Evolutionary conservation across 2,329 filamentous ascomycete species (phyloP).

Genomic region (Talaromyces pinophilus): DNA sequence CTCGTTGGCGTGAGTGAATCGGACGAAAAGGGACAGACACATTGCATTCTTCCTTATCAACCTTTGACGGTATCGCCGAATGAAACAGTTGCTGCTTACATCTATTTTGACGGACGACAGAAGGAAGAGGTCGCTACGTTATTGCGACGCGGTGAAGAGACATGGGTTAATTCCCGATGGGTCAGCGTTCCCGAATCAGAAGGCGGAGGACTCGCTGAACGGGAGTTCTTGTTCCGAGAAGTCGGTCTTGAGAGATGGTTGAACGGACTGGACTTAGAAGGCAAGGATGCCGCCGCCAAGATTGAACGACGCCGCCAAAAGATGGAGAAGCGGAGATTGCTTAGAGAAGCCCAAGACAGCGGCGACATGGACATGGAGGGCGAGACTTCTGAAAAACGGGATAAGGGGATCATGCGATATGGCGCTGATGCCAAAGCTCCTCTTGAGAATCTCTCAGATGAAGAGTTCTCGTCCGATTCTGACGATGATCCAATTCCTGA

Average conservation of each 20-base stretch:
- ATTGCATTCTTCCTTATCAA: slow-evolving; percentile 73
- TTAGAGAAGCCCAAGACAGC: slow-evolving; percentile 59
- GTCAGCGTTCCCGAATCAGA: slow-evolving; percentile 89
- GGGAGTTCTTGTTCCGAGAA: slow-evolving; percentile 95
- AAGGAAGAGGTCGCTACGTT: slow-evolving; percentile 98
- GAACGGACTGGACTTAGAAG: slow-evolving; percentile 92
- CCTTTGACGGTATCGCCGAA: slow-evolving; percentile 90
- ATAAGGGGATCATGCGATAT: slow-evolving; percentile 71
- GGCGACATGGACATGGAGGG: slow-evolving; percentile 47
- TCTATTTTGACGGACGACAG: slow-evolving; percentile 92
- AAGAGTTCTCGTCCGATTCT: slow-evolving; percentile 69
- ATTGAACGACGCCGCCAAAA: slow-evolving; percentile 63
- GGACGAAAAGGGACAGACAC: slow-evolving; percentile 55
- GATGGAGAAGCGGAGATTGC: slow-evolving; percentile 83
- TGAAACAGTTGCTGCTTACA: slow-evolving; percentile 97
- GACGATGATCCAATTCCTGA: slow-evolving; percentile 87
- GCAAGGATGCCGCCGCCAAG: slow-evolving; percentile 84
- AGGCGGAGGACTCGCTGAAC: slow-evolving; percentile 89
- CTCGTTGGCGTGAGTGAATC: slow-evolving; percentile 68
- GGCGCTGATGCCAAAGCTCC: slow-evolving; percentile 74
- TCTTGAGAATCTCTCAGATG: slow-evolving; percentile 71
- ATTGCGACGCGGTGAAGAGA: slow-evolving; percentile 89
- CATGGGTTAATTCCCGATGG: slow-evolving; percentile 98
- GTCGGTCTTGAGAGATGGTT: slow-evolving; percentile 95
- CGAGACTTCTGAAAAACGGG: slow-evolving; percentile 33